Evolutionary conservation across 805 yeast genomes (phyloP).

Genomic region (Wickerhamomyces strasburgensis): DNA sequence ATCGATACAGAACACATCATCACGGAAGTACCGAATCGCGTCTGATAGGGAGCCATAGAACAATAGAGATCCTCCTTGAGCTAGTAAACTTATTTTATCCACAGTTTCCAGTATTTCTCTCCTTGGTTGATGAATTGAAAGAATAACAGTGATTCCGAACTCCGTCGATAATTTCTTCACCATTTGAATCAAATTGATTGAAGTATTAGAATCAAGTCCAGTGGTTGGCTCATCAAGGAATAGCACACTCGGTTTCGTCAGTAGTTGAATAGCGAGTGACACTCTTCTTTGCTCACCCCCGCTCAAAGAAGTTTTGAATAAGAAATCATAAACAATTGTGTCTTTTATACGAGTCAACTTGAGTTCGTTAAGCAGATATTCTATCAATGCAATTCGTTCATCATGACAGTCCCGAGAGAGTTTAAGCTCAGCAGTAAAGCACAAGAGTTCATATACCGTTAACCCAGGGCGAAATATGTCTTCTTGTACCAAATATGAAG

Average conservation of each 20-base stretch:
- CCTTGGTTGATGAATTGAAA: slow-evolving; percentile 83
- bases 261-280: slow-evolving; percentile 71
- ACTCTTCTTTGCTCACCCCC: slow-evolving; percentile 84
- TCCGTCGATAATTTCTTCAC: slow-evolving; percentile 49
- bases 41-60: slow-evolving; percentile 41
- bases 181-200: slow-evolving; percentile 56
- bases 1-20: slow-evolving; percentile 34
- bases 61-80: slow-evolving; percentile 54
- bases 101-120: slow-evolving; percentile 67
- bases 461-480: slow-evolving; percentile 68
- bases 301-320: slow-evolving; percentile 50
- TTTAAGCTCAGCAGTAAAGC: slow-evolving; percentile 67
- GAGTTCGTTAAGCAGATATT: slow-evolving; percentile 55
- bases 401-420: slow-evolving; percentile 42
- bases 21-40: slow-evolving; percentile 52
- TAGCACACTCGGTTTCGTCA: slow-evolving; percentile 69
- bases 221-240: slow-evolving; percentile 85
- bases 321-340: slow-evolving; percentile 38
- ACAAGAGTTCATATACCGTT: slow-evolving; percentile 66
- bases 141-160: slow-evolving; percentile 64
- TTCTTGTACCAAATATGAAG: slow-evolving; percentile 68
- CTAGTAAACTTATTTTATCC: slow-evolving; percentile 62
- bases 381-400: slow-evolving; percentile 47
- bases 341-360: slow-evolving; percentile 62
- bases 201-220: slow-evolving; percentile 77